Evolutionary conservation across 1,284 basidiomycete genomes (phyloP), one percentile per base, ranked within the genome.

Genomic region (Peniophora sp.): DNA sequence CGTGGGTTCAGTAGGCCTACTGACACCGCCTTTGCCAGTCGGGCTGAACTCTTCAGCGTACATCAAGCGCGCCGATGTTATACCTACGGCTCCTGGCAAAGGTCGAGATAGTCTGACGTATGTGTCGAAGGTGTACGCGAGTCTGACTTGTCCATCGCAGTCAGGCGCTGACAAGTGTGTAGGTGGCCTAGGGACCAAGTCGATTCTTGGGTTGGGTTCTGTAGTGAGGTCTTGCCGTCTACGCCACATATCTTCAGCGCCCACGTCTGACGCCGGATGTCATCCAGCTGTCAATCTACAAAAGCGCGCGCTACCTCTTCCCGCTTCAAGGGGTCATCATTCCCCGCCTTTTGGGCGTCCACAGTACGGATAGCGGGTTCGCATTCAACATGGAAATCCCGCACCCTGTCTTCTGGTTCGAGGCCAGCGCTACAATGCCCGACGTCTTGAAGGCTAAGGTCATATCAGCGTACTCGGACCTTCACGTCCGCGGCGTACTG

Each of bases 321-420:
- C 59, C 70, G 1, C 66, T 83, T 0, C 81, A 82, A 61, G 81
- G 81, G 11, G 60, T 61, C 20, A 65, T 76, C 2, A 70, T 83
- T 1, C 79, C 81, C 2, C 61, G 64, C 41, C 61, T 85, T 53
- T 80, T 84, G 48, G 74, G 73, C 19, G 68, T 79, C 12, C 72
- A 75, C 57, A 56, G 68, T 27, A 61, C 65, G 53, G 62, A 67
- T 25, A 68, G 67, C 43, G 55, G 61, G 11, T 62, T 75, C 45
- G 70, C 69, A 56, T 59, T 83, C 12, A 70, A 71, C 5, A 78
- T 77, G 70, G 78, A 78, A 53, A 63, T 73, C 19, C 79, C 79
- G 1, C 74, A 81, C 55, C 65, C 65, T 22, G 67, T 69, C 3
- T 77, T 81, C 58, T 81, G 80, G 79, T 68, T 79, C 48, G 73